Conservation (phyloP, 179 eudicot genomes). For the Corrigiola litoralis region DNA sequence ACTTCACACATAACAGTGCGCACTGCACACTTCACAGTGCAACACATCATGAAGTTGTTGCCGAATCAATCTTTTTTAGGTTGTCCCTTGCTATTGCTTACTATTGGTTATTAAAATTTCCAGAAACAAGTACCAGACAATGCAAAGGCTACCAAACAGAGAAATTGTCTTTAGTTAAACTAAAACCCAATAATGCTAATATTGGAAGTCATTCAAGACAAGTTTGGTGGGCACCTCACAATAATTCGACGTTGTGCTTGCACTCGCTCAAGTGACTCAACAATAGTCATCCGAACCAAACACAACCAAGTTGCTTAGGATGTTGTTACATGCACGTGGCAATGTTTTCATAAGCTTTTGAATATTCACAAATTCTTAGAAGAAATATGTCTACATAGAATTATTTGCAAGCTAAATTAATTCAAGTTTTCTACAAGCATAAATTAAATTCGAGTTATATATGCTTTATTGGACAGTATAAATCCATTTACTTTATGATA, state of each 20-base stretch:
- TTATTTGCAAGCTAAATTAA: too few species aligned
- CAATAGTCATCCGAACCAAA: neutral
- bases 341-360: too few species aligned
- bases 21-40: too few species aligned
- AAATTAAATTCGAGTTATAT: too few species aligned
- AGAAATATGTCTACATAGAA: too few species aligned
- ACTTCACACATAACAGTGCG: too few species aligned
- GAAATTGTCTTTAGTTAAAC: neutral
- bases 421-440: too few species aligned
- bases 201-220: neutral
- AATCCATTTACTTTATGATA: too few species aligned
- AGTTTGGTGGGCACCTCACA: conserved; percentile 17
- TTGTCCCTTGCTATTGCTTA: neutral
- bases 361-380: too few species aligned
- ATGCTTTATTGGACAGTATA: too few species aligned
- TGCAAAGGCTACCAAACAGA: neutral
- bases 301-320: neutral
- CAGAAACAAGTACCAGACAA: neutral
- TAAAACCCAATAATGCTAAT: neutral
- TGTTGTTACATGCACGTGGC: neutral
- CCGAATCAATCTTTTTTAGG: too few species aligned
- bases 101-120: neutral
- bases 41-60: neutral
- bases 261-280: neutral
- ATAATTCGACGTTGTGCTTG: neutral